Percentiles rank a stretch among this genome's conserved stretches.
These are phyloP conservation scores for Pseudonectria buxi DNA, from an alignment of 2,329 filamentous ascomycete species.

Conservation along the genomic window DNA sequence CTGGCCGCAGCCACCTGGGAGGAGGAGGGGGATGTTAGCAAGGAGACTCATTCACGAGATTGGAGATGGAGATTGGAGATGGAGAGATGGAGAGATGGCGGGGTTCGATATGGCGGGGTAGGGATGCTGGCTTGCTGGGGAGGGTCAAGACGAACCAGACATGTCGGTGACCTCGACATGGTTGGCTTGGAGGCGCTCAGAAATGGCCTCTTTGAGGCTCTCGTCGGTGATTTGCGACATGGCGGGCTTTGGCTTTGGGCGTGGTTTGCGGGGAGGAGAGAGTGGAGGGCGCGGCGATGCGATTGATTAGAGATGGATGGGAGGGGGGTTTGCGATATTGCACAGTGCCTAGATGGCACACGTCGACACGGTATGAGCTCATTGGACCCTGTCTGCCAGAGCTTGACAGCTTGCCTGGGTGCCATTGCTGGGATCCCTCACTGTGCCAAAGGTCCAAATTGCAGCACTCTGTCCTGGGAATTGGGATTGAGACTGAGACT, in stretches of 20 bases:
- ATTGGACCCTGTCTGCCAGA: constrained; percentile 11
- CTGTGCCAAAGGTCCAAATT: too few relatives aligned
- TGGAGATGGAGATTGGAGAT: too few relatives aligned
- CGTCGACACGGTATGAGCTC: constrained; percentile 28
- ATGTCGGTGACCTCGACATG: constrained; percentile 88
- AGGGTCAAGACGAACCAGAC: constrained; percentile 59
- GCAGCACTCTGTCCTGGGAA: too few relatives aligned
- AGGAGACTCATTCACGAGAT: too few relatives aligned
- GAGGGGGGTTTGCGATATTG: constrained; percentile 12
- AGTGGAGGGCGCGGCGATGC: constrained; percentile 14
- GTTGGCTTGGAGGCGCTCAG: constrained; percentile 61
- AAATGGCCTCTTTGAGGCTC: constrained; percentile 61
- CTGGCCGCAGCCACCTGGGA: constrained; percentile 54
- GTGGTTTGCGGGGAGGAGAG: constrained; percentile 1
- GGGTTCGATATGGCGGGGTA: constrained; percentile 6
- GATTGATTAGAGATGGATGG: constrained; percentile 34
- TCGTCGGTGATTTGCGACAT: constrained; percentile 66
- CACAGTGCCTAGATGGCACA: constrained; percentile 10
- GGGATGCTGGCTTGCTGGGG: constrained; percentile 2
- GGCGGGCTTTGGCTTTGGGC: constrained; percentile 4
- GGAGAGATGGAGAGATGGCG: constrained; percentile 2
- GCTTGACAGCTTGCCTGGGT: too few relatives aligned
- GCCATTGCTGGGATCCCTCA: too few relatives aligned
- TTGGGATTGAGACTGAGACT: too few relatives aligned
- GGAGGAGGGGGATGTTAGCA: constrained; percentile 5